A percentile compares a stretch with the other conserved stretches of the same genome.
Evolutionary conservation across 2,329 filamentous ascomycete species (phyloP).

Genomic region (Neonectria punicea): DNA sequence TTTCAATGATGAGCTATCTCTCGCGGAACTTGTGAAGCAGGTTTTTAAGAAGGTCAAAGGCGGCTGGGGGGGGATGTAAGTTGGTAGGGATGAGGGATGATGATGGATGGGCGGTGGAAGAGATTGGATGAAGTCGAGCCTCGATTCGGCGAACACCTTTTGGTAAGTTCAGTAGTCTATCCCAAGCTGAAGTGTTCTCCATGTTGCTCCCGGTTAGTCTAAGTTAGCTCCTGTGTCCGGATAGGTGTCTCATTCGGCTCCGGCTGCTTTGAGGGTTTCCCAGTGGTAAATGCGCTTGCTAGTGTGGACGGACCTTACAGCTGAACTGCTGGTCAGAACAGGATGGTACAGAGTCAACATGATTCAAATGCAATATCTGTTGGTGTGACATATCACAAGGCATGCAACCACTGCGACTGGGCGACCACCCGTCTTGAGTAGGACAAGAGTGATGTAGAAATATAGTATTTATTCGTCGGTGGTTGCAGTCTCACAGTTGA

Average conservation of each 20-base stretch:
- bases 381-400: background rate
- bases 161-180: background rate
- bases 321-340: background rate
- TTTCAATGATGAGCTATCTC: slow-evolving; percentile 16
- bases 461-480: background rate
- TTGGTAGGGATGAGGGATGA: background rate
- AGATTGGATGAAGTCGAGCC: background rate
- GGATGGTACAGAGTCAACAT: background rate
- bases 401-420: background rate
- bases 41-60: background rate
- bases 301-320: background rate
- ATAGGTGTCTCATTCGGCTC: background rate
- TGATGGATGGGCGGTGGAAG: background rate
- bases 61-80: background rate
- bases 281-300: background rate
- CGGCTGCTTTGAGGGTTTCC: background rate
- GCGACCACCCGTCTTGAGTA: background rate
- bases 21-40: background rate
- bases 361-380: background rate
- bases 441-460: background rate
- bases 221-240: background rate
- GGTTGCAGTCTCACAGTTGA: background rate
- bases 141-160: background rate
- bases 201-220: background rate
- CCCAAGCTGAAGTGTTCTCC: background rate